Conservation (phyloP, 1,284 basidiomycete genomes). For the Sporisorium reilianum region DNA sequence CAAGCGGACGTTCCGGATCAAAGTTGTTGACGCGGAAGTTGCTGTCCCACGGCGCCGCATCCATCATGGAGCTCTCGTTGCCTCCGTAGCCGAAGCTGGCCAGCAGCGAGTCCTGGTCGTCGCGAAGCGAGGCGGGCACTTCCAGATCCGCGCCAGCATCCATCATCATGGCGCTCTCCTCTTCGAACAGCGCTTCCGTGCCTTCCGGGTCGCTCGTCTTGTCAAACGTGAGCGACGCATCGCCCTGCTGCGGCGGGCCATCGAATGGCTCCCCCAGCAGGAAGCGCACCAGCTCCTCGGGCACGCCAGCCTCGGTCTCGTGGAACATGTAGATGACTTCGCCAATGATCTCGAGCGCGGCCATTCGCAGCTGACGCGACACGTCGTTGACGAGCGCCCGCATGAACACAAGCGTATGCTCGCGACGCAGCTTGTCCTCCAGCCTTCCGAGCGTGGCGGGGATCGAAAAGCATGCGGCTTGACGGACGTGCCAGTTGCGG, state of each 20-base stretch:
- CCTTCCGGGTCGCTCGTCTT: constrained; percentile 46
- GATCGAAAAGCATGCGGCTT: constrained; percentile 87
- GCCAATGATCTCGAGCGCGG: constrained; percentile 88
- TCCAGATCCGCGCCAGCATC: constrained; percentile 23
- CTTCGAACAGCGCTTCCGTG: constrained; percentile 43
- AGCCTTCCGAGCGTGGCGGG: constrained; percentile 71
- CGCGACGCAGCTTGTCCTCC: constrained; percentile 38
- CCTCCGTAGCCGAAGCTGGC: constrained; percentile 51
- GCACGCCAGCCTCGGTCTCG: constrained; percentile 73
- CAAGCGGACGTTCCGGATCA: constrained; percentile 81
- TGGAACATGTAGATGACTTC: constrained; percentile 90
- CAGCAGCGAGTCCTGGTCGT: constrained; percentile 38
- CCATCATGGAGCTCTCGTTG: constrained; percentile 45
- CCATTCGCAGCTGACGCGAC: constrained; percentile 79
- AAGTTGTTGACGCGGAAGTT: constrained; percentile 44
- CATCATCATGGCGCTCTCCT: constrained; percentile 43
- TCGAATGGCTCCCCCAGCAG: constrained; percentile 76
- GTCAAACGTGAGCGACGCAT: constrained; percentile 47
- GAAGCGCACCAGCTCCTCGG: constrained; percentile 81
- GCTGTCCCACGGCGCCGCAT: constrained; percentile 38
- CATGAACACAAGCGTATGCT: constrained; percentile 58
- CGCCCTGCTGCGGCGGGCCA: constrained; percentile 49
- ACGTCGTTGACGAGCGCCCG: constrained; percentile 77
- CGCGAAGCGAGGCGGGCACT: constrained; percentile 19
- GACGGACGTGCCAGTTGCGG: constrained; percentile 83